A percentile compares a stretch with the other conserved stretches of the same genome.
Conservation (phyloP, 805 yeast genomes). For the Wickerhamiella siamensis region DNA sequence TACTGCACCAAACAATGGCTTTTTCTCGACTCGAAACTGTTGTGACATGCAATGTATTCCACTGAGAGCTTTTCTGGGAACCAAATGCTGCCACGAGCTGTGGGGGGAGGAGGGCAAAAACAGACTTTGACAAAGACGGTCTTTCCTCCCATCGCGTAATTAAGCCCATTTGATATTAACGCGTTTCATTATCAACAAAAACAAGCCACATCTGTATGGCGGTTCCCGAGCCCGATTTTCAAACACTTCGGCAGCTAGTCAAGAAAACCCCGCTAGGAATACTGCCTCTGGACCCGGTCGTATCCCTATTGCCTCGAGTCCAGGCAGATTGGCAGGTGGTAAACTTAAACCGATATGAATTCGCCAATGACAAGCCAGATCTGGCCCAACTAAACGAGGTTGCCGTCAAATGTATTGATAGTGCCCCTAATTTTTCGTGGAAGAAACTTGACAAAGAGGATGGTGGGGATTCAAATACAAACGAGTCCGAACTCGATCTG, state of each 20-base stretch:
- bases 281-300: neutral
- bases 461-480: neutral
- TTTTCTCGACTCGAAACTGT: neutral
- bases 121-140: no score
- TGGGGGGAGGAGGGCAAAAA: no score
- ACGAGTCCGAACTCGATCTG: neutral
- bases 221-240: neutral
- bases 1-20: neutral
- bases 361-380: neutral
- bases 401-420: neutral
- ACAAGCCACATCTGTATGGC: no score
- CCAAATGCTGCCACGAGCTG: no score
- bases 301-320: neutral
- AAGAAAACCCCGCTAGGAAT: neutral
- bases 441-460: no score
- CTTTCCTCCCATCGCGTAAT: no score
- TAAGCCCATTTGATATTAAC: no score
- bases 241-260: neutral
- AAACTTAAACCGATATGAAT: neutral
- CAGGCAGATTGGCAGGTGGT: neutral
- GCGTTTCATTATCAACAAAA: no score
- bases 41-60: neutral
- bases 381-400: neutral
- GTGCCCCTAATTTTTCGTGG: neutral
- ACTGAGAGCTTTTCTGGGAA: neutral